Conservation (phyloP, 169 alveolate genomes). For the Plasmodium cynomolgi region DNA sequence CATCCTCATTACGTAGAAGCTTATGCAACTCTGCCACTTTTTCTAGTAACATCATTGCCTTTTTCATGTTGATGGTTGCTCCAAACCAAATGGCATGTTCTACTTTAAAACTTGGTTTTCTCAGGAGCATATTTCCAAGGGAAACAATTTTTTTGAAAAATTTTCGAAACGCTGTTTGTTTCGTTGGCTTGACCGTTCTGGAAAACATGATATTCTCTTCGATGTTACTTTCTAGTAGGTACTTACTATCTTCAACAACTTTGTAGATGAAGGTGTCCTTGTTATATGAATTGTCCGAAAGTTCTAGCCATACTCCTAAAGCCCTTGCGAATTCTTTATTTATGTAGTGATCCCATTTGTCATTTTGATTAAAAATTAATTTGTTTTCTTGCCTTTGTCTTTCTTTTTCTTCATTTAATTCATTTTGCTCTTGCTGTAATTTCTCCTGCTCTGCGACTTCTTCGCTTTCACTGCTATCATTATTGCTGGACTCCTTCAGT, state of each 20-base stretch:
- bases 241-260: slow-evolving; percentile 81
- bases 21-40: slow-evolving; percentile 82
- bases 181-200: slow-evolving; percentile 81
- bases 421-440: slow-evolving; percentile 13
- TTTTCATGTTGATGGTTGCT: slow-evolving; percentile 76
- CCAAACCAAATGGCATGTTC: slow-evolving; percentile 89
- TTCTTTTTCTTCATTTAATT: slow-evolving; percentile 25
- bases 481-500: neutral
- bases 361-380: slow-evolving; percentile 77
- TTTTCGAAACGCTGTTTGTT: slow-evolving; percentile 77
- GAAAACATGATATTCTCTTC: slow-evolving; percentile 82
- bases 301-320: slow-evolving; percentile 77
- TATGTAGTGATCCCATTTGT: slow-evolving; percentile 84
- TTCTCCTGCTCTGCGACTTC: neutral
- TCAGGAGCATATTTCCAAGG: slow-evolving; percentile 78
- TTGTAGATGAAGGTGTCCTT: slow-evolving; percentile 58
- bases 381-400: slow-evolving; percentile 49
- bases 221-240: slow-evolving; percentile 80
- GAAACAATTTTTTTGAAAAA: slow-evolving; percentile 73
- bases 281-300: slow-evolving; percentile 59
- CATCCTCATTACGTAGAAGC: slow-evolving; percentile 65
- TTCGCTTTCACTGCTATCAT: neutral
- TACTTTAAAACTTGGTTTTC: slow-evolving; percentile 77
- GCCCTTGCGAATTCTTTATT: slow-evolving; percentile 78
- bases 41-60: slow-evolving; percentile 72